Evolutionary conservation across 1,139 yeast genomes (phyloP), one percentile per base, ranked within the genome.

Genomic region (Candida sanyaensis): DNA sequence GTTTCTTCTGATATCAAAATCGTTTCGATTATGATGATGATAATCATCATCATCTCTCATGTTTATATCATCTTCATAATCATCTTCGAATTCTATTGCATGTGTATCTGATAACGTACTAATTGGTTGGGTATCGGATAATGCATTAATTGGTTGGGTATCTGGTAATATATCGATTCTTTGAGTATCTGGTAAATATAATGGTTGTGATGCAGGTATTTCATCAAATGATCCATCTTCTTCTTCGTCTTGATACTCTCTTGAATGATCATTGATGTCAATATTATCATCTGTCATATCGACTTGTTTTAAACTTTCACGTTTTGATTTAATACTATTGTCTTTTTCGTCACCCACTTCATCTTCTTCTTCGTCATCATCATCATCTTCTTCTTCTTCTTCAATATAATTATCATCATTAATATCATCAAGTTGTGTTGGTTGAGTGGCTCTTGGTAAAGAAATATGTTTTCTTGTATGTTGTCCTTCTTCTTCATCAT

Each of bases 1-100:
- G 30, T 52, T 50, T 46, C 55, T 44, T 42, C 55, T 38, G 38
- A 45, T 41, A 42, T 48, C 53, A 40, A 50, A 48, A 1, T 17
- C 21, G 3, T 17, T 17, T 17, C 3, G 21, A 17, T 17, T 17
- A 17, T 17, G 21, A 17, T 2, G 21, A 17, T 17, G 21, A 17
- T 17, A 49, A 3, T 44, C 50, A 12, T 26, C 41, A 9, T 41
- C 41, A 2, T 44, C 41, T 23, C 37, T 38, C n/a, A 28, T 37
- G 10, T 42, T 42, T 21, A 36, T 36, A 23, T 29, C 50, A 4
- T 44, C 49, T 8, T 26, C 39, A 11, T 31, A 7, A 27, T 42
- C 37, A 30, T 40, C 45, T n/a, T 26, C 7, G 11, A 11, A 36
- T 29, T 30, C 32, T 17, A 41, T 41, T 12, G 41, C 29, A 37